These are phyloP conservation scores for Claviceps cyperi DNA, from an alignment of 2,329 filamentous ascomycete genomes.

Conservation along the genomic window DNA sequence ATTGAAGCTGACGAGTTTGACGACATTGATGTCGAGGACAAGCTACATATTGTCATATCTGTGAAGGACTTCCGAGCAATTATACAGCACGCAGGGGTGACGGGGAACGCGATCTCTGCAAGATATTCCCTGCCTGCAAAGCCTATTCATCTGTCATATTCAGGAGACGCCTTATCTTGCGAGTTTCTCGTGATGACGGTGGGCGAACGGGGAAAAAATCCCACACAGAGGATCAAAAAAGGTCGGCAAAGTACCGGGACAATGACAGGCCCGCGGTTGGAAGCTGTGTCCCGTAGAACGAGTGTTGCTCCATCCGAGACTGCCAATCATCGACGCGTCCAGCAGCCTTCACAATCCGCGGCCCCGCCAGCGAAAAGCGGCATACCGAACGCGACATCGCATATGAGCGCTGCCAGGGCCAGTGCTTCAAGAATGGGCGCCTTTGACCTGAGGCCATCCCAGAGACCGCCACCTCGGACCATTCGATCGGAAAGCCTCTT, in stretches of 20 bases:
- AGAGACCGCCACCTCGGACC: constrained; percentile 39
- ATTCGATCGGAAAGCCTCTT: constrained; percentile 55
- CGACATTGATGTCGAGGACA: constrained; percentile 57
- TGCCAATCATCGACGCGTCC: constrained; percentile 10
- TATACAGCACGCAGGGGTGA: constrained; percentile 57
- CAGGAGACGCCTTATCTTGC: constrained; percentile 51
- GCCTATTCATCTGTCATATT: constrained; percentile 60
- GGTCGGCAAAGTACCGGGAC: constrained; percentile 24
- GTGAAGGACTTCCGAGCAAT: constrained; percentile 76
- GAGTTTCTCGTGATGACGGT: constrained; percentile 76
- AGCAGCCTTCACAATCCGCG: constrained; percentile 7
- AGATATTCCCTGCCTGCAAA: constrained; percentile 56
- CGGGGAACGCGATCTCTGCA: constrained; percentile 51
- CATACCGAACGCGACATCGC: constrained; percentile 17
- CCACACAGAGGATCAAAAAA: constrained; percentile 33
- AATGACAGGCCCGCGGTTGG: constrained; percentile 26
- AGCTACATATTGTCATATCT: constrained; percentile 65
- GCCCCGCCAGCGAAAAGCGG: not conserved
- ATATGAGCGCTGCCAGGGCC: constrained; percentile 19
- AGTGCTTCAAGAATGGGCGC: constrained; percentile 21
- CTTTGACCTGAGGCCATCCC: constrained; percentile 37
- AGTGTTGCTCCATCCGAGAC: constrained; percentile 24
- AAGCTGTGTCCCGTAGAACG: constrained; percentile 31
- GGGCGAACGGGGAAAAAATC: constrained; percentile 44
- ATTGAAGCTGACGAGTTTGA: constrained; percentile 66